A percentile compares a stretch with the other conserved stretches of the same genome.
Conservation (phyloP, 192 early-diverging fungal genomes). For the Umbelopsis vinacea region DNA sequence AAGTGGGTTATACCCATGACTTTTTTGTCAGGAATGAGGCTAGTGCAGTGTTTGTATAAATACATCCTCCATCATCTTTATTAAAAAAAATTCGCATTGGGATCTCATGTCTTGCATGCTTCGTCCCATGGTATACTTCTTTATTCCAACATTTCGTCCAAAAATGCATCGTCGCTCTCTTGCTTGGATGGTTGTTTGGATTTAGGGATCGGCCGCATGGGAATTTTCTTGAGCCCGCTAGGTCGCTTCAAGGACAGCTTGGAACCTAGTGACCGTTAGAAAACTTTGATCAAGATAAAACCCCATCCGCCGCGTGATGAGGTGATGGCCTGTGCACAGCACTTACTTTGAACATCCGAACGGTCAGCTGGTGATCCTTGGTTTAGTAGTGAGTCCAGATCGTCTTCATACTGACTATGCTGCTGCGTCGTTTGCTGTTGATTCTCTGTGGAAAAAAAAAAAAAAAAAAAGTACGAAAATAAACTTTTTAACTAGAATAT, state of each 20-base stretch:
- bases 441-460: background rate
- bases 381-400: slow-evolving; percentile 18
- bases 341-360: slow-evolving; percentile 13
- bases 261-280: slow-evolving; percentile 1
- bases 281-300: slow-evolving; percentile 10
- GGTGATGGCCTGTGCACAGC: slow-evolving; percentile 10
- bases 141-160: slow-evolving; percentile 39
- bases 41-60: background rate
- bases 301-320: background rate
- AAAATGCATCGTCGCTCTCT: slow-evolving; percentile 32
- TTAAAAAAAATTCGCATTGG: background rate
- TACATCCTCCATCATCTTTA: background rate
- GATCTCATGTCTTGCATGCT: background rate
- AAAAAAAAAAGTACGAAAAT: background rate
- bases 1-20: background rate
- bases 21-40: background rate
- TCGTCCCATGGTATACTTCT: background rate
- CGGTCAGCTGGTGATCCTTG: slow-evolving; percentile 6
- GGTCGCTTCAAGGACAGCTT: background rate
- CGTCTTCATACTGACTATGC: slow-evolving; percentile 17
- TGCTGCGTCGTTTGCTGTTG: background rate
- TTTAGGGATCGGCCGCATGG: background rate
- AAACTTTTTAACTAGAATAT: no score
- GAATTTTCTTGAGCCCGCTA: background rate
- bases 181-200: background rate